Evolutionary conservation across 768 basidiomycete species (phyloP), one percentile per base, ranked within the genome.

Genomic region (Rhizopogon salebrosus): DNA sequence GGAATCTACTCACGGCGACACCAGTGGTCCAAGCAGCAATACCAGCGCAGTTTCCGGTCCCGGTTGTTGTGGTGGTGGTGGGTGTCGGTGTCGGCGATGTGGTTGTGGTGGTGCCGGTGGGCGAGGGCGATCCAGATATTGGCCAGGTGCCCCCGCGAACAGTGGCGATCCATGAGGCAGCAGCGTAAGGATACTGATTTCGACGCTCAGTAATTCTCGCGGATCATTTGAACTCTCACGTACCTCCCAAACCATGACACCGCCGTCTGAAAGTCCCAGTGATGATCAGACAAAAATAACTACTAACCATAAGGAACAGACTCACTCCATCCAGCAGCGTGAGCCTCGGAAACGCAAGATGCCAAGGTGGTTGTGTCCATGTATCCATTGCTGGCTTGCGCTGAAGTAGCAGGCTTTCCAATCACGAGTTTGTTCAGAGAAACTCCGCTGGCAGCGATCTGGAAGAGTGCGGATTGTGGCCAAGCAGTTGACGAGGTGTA

Each of bases 251-350:
- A 62, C 67, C 63, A 69, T 72, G 35, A 72, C 74, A 6, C 75
- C 74, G 0, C 48, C 73, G 54, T 59, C 73, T 74, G 29, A 18
- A 13, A 34, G 41, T 20, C 37, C 18, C 24, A 3, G 20, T 41
- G 10, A 18, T 18, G 6, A 20, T 57, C 6, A 63, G 16, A 20
- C 3, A 38, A 3, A 1, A 18, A 1, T 23, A 37, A 52, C 23
- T 36, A 52, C 23, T 36, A 48, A 23, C 49, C n/a, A 22, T 37
- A 41, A 23, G 51, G 46, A 22, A 53, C 46, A 43, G 24, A 71
- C 84, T 68, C 54, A 84, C 83, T 77, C 88, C 88, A 90, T 26
- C 85, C 87, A 53, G 76, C 53, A n/a, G 57, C 60, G 57, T 81
- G 78, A 0, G 84, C 89, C 64, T 83, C 71, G 16, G 73, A 59